These are phyloP conservation scores for Evansstolkia leycettana DNA, from an alignment of 495 filamentous ascomycete genomes.

Conservation along the genomic window DNA sequence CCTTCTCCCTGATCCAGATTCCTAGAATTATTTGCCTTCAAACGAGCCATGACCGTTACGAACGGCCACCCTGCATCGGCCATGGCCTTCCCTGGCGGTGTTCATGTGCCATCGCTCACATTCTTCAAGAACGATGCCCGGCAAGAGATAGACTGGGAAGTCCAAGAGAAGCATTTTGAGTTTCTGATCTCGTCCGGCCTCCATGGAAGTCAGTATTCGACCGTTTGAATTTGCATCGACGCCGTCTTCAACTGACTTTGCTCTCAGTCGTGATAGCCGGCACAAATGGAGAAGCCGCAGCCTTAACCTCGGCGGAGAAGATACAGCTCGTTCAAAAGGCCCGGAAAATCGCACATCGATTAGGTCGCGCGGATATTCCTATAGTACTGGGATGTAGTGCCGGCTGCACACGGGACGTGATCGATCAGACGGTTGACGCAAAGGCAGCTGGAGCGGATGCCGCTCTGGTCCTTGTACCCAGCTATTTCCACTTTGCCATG, in stretches of 20 bases:
- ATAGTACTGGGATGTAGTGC: slow-evolving; percentile 17
- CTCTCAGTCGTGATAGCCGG: slow-evolving; percentile 20
- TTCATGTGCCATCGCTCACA: slow-evolving; percentile 23
- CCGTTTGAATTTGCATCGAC: not conserved
- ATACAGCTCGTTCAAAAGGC: slow-evolving; percentile 9
- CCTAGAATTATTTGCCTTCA: too few relatives aligned
- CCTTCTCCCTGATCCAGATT: too few relatives aligned
- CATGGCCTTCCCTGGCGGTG: slow-evolving; percentile 19
- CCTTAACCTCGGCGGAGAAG: slow-evolving; percentile 15
- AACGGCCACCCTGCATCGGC: too few relatives aligned
- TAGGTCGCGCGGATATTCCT: slow-evolving; percentile 10
- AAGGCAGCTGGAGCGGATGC: slow-evolving; percentile 56
- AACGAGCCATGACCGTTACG: too few relatives aligned
- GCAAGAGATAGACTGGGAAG: slow-evolving; percentile 24
- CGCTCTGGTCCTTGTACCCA: slow-evolving; percentile 61
- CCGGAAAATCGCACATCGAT: slow-evolving; percentile 9
- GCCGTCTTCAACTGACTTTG: not conserved
- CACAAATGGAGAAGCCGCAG: slow-evolving; percentile 22
- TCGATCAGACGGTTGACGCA: slow-evolving; percentile 8
- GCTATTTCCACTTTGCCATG: slow-evolving; percentile 57
- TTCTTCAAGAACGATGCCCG: slow-evolving; percentile 16
- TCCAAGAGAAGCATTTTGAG: slow-evolving; percentile 16
- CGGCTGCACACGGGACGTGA: slow-evolving; percentile 11
- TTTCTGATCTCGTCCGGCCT: slow-evolving; percentile 21
- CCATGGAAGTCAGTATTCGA: slow-evolving; percentile 11